Conservation (phyloP, 2,329 filamentous ascomycete species). For the Exophiala oligosperma region DNA sequence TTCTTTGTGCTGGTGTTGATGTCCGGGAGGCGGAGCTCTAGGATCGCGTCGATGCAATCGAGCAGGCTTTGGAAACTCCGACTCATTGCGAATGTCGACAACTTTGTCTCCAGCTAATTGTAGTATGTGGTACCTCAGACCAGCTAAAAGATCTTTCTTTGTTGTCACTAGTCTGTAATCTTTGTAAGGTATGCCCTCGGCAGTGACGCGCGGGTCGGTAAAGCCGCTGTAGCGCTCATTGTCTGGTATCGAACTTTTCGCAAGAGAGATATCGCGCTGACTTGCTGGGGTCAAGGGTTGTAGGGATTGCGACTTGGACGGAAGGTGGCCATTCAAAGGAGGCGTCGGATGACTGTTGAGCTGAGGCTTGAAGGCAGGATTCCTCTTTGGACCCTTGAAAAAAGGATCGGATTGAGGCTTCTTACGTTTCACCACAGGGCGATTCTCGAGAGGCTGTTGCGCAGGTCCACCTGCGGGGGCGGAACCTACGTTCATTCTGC, state of each 20-base stretch:
- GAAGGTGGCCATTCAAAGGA: constrained; percentile 17
- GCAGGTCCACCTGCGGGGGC: constrained; percentile 17
- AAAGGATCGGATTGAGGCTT: constrained; percentile 27
- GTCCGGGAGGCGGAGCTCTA: constrained; percentile 58
- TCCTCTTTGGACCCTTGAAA: constrained; percentile 19
- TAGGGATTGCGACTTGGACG: constrained; percentile 5
- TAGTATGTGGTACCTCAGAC: constrained; percentile 83
- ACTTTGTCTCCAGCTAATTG: constrained; percentile 67
- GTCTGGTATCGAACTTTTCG: constrained; percentile 11
- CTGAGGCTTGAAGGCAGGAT: constrained; percentile 9
- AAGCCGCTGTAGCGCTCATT: constrained; percentile 28
- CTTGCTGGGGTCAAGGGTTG: constrained; percentile 3
- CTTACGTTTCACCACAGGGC: constrained; percentile 21
- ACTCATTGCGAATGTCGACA: constrained; percentile 71
- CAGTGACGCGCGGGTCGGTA: constrained; percentile 25
- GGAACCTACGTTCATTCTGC: constrained; percentile 23
- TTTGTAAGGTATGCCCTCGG: constrained; percentile 35
- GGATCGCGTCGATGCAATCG: constrained; percentile 88
- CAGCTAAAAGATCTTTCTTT: constrained; percentile 75
- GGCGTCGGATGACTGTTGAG: constrained; percentile 23
- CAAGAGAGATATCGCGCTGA: constrained; percentile 11
- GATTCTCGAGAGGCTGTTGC: constrained; percentile 13
- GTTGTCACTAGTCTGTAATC: constrained; percentile 77
- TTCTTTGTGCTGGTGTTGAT: constrained; percentile 34
- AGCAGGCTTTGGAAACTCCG: constrained; percentile 84